Conservation (phyloP, 2,329 filamentous ascomycete species). For the Aspergillus sp. region DNA sequence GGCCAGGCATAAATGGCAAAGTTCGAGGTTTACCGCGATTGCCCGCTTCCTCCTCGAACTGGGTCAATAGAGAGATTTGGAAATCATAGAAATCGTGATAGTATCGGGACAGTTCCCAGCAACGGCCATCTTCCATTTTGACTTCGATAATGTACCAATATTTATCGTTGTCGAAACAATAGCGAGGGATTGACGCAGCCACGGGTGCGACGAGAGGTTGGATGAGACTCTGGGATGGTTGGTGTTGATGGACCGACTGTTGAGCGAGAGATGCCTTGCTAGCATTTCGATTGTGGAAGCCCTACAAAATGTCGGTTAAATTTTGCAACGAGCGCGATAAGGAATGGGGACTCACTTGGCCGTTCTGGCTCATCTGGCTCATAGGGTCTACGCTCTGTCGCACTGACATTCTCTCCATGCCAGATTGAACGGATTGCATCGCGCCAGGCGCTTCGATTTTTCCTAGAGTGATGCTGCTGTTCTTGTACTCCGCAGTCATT, state of each 20-base stretch:
- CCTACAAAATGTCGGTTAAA: conserved; percentile 16
- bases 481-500: conserved; percentile 99
- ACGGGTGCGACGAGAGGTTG: conserved; percentile 68
- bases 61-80: conserved; percentile 90
- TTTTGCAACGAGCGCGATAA: background rate
- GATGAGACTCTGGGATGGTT: conserved; percentile 47
- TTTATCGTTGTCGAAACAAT: conserved; percentile 95
- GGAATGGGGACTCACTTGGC: conserved; percentile 45
- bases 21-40: conserved; percentile 79
- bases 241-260: conserved; percentile 42
- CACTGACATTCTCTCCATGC: conserved; percentile 78
- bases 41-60: conserved; percentile 88
- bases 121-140: conserved; percentile 81
- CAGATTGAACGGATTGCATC: conserved; percentile 63
- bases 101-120: conserved; percentile 90
- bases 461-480: conserved; percentile 94
- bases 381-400: conserved; percentile 51
- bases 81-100: conserved; percentile 99
- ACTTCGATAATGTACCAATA: conserved; percentile 99
- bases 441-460: conserved; percentile 66
- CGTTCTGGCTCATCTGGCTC: conserved; percentile 53
- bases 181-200: conserved; percentile 81
- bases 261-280: conserved; percentile 37
- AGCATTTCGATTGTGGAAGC: conserved; percentile 40
- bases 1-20: conserved; percentile 95